Conservation (phyloP, 2,329 filamentous ascomycete species). For the Ophiocordyceps polyrhachis-furcata region DNA sequence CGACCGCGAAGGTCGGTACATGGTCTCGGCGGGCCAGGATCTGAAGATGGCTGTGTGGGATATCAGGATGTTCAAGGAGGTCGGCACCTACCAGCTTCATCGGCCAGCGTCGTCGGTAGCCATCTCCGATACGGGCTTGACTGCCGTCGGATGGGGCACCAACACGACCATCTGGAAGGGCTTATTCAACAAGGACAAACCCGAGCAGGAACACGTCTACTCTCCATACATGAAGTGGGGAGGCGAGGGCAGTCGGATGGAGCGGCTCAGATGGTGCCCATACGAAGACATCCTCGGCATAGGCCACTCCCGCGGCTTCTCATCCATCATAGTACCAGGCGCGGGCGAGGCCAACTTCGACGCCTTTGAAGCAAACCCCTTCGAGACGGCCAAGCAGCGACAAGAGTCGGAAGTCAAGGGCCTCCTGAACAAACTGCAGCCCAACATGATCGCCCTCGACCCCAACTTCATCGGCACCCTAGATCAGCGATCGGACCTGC, state of each 20-base stretch:
- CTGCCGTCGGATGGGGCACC: constrained; percentile 82
- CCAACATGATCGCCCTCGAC: constrained; percentile 92
- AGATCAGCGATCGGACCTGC: constrained; percentile 61
- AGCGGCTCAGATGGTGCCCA: constrained; percentile 78
- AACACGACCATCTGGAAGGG: constrained; percentile 81
- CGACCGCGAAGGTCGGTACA: constrained; percentile 81
- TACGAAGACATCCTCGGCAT: constrained; percentile 86
- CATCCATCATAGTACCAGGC: constrained; percentile 75
- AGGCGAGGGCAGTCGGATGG: constrained; percentile 62
- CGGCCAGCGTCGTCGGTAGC: constrained; percentile 67
- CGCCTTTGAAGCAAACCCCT: constrained; percentile 82
- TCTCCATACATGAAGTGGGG: constrained; percentile 90
- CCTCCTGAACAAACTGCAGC: constrained; percentile 83
- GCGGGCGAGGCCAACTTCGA: constrained; percentile 97
- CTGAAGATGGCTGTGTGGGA: constrained; percentile 91
- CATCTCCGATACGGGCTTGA: constrained; percentile 77
- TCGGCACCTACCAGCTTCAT: constrained; percentile 73
- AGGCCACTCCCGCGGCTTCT: constrained; percentile 70
- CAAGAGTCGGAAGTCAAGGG: constrained; percentile 82
- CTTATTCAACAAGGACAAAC: constrained; percentile 55
- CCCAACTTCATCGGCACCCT: constrained; percentile 82
- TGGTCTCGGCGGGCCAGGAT: constrained; percentile 86
- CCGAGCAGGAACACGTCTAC: constrained; percentile 61
- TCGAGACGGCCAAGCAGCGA: constrained; percentile 81
- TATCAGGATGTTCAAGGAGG: constrained; percentile 80